These are phyloP conservation scores for Gymnopilus dilepis DNA, from an alignment of 768 basidiomycete species.

Conservation along the genomic window DNA sequence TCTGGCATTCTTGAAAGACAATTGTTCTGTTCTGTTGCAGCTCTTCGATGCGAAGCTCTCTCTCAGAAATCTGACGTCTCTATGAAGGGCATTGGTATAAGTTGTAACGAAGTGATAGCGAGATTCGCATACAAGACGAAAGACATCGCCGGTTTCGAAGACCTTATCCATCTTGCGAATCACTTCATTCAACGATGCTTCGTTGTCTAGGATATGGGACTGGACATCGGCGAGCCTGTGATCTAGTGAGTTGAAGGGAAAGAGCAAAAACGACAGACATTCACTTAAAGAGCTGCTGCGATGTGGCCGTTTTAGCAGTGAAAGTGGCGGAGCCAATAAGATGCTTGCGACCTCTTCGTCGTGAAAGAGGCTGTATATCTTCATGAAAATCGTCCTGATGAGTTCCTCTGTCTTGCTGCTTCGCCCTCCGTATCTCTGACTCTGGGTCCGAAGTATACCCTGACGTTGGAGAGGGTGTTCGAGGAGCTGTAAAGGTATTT, in stretches of 20 bases:
- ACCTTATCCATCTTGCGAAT: conserved; percentile 51
- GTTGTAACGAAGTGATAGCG: conserved; percentile 2
- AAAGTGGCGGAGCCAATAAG: conserved; percentile 18
- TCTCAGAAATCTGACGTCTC: conserved; percentile 74
- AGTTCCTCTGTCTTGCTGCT: conserved; percentile 33
- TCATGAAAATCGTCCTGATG: conserved; percentile 14
- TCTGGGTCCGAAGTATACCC: conserved; percentile 82
- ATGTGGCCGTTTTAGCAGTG: conserved; percentile 54
- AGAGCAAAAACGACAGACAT: conserved; percentile 29
- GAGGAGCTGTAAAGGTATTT: conserved; percentile 33
- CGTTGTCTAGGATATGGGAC: conserved; percentile 54
- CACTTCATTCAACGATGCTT: conserved; percentile 52
- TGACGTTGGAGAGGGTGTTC: conserved; percentile 59
- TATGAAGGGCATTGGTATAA: conserved; percentile 38
- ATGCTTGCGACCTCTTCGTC: conserved; percentile 40
- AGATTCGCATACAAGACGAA: conserved; percentile 47
- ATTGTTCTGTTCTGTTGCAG: conserved; percentile 47
- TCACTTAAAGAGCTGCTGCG: conserved; percentile 77
- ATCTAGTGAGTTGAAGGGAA: neutral
- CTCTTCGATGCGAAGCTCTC: conserved; percentile 58
- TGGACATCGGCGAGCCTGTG: conserved; percentile 60
- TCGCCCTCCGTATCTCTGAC: conserved; percentile 49
- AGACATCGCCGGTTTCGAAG: conserved; percentile 46
- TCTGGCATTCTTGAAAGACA: conserved; percentile 48
- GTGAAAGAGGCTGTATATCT: conserved; percentile 30